Conservation (phyloP, 805 yeast genomes). For the Maudiozyma serrabonitensis region DNA sequence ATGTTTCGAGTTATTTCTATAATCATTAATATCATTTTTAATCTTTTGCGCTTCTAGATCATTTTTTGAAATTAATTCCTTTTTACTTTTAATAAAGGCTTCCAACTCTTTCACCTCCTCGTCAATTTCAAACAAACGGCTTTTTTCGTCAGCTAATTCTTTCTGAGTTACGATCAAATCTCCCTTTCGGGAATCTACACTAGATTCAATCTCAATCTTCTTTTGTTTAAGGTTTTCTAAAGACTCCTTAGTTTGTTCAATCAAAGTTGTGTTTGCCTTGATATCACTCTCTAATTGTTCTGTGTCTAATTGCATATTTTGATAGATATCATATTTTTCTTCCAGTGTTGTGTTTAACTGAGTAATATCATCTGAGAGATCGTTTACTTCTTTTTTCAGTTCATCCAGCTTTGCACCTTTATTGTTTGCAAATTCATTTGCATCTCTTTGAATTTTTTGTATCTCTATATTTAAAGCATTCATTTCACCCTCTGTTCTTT, state of each 20-base stretch:
- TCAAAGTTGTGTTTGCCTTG: constrained; percentile 34
- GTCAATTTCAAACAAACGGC: constrained; percentile 54
- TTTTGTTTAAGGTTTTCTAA: constrained; percentile 32
- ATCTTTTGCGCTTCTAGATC: constrained; percentile 46
- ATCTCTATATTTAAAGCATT: constrained; percentile 36
- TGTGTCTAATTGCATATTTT: constrained; percentile 54
- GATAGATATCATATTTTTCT: constrained; percentile 43
- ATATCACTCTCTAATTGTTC: constrained; percentile 61
- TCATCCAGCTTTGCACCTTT: constrained; percentile 73
- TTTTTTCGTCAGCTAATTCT: constrained; percentile 34
- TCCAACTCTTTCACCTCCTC: constrained; percentile 65
- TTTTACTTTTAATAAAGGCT: constrained; percentile 35
- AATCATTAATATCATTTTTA: constrained; percentile 45
- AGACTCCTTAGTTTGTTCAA: constrained; percentile 28
- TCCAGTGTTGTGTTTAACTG: constrained; percentile 35
- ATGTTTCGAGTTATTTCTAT: constrained; percentile 30
- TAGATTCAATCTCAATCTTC: constrained; percentile 18
- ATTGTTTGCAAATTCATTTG: constrained; percentile 68
- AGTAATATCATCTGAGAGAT: constrained; percentile 31
- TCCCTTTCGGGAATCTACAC: constrained; percentile 16
- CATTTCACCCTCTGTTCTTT: constrained; percentile 28
- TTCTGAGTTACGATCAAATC: constrained; percentile 22
- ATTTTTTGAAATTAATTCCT: constrained; percentile 32
- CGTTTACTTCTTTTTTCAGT: constrained; percentile 42
- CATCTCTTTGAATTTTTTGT: constrained; percentile 53